Evolutionary conservation across 2,329 filamentous ascomycete species (phyloP).

Genomic region (Pseudogymnoascus sp.): DNA sequence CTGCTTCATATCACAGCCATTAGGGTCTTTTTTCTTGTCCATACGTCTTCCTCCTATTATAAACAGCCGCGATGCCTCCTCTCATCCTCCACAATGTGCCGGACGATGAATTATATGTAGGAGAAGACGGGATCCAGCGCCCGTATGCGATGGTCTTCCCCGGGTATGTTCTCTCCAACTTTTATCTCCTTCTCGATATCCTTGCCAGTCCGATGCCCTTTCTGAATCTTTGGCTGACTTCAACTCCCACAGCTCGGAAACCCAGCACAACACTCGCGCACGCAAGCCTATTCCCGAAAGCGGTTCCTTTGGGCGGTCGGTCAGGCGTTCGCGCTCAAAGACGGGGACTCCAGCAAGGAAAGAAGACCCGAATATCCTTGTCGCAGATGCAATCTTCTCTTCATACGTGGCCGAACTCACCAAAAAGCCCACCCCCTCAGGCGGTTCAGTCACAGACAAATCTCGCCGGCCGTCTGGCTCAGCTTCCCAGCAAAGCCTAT

Average conservation of each 20-base stretch:
- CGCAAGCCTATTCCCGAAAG: slow-evolving; percentile 49
- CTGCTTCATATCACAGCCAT: neutral
- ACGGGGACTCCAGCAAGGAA: slow-evolving; percentile 46
- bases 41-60: neutral
- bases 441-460: slow-evolving; percentile 22
- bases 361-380: slow-evolving; percentile 53
- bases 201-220: neutral
- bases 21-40: neutral
- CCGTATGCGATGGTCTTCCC: slow-evolving; percentile 60
- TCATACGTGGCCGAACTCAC: slow-evolving; percentile 43
- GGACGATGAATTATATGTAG: slow-evolving; percentile 57
- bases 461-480: slow-evolving; percentile 22
- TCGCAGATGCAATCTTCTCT: slow-evolving; percentile 53
- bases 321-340: slow-evolving; percentile 51
- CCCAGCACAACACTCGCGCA: slow-evolving; percentile 31
- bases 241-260: neutral
- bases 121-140: slow-evolving; percentile 55
- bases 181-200: neutral
- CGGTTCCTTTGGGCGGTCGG: slow-evolving; percentile 60
- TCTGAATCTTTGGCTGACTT: neutral
- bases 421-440: slow-evolving; percentile 24
- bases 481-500: slow-evolving; percentile 29
- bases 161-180: slow-evolving; percentile 39
- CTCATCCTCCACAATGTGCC: slow-evolving; percentile 61
- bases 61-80: slow-evolving; percentile 43